Percentiles rank a stretch among this genome's conserved stretches.
These are phyloP conservation scores for Zygoascus ofunaensis DNA, from an alignment of 805 yeast species.

Conservation along the genomic window DNA sequence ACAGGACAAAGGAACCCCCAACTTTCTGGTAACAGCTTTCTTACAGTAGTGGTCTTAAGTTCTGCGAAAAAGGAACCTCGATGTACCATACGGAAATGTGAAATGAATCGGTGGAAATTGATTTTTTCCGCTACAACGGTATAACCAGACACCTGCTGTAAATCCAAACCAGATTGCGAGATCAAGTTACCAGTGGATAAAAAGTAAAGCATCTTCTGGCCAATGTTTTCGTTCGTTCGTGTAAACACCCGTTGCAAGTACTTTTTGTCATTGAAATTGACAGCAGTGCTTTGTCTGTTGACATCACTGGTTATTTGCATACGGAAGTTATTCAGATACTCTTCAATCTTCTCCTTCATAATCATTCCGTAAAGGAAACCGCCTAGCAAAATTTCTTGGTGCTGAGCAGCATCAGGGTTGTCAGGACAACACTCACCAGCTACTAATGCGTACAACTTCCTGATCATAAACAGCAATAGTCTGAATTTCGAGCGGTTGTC, in stretches of 20 bases:
- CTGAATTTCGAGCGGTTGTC: conserved; percentile 73
- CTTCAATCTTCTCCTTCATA: conserved; percentile 91
- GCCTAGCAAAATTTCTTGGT: conserved; percentile 91
- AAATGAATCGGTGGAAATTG: conserved; percentile 89
- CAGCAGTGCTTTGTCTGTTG: conserved; percentile 56
- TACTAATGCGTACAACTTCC: conserved; percentile 87
- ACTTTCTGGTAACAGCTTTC: conserved; percentile 92
- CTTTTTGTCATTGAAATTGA: conserved; percentile 74
- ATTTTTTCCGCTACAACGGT: conserved; percentile 98
- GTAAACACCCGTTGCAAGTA: conserved; percentile 71
- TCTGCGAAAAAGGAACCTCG: conserved; percentile 99
- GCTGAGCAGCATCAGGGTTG: conserved; percentile 98
- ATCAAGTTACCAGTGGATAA: conserved; percentile 95
- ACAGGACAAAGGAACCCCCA: conserved; percentile 99
- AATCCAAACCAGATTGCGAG: conserved; percentile 92
- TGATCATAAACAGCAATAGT: conserved; percentile 84
- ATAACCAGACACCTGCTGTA: conserved; percentile 96
- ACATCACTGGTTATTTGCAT: conserved; percentile 72
- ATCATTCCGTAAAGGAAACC: conserved; percentile 97
- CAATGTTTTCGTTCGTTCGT: conserved; percentile 86
- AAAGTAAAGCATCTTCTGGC: conserved; percentile 88
- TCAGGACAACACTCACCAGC: conserved; percentile 97
- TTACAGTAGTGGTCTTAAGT: conserved; percentile 91
- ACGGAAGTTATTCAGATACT: conserved; percentile 66
- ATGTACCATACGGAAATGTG: conserved; percentile 99